These are phyloP conservation scores for Aspergillus sclerotioniger DNA, from an alignment of 495 filamentous ascomycete genomes.

Conservation along the genomic window DNA sequence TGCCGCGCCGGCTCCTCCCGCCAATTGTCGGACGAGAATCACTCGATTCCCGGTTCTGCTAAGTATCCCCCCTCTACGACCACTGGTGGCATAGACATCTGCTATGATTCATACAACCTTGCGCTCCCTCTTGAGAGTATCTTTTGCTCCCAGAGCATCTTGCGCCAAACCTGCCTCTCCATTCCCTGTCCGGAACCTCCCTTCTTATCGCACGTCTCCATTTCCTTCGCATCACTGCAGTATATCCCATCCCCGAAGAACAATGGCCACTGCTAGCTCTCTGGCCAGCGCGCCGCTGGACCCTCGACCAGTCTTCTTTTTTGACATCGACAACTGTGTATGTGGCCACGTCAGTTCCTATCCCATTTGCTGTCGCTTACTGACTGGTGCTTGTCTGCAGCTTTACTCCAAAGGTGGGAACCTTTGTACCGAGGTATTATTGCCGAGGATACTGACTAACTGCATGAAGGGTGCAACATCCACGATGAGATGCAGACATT, in stretches of 20 bases:
- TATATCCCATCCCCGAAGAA: constrained; percentile 12
- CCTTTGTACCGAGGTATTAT: background rate
- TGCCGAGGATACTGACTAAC: constrained; percentile 11
- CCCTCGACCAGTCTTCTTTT: constrained; percentile 68
- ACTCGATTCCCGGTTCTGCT: background rate
- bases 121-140: background rate
- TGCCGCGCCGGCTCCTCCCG: background rate
- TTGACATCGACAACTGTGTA: constrained; percentile 98
- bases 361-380: background rate
- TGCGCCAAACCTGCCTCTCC: background rate
- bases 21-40: too few species aligned
- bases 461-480: constrained; percentile 57
- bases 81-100: background rate
- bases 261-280: constrained; percentile 24
- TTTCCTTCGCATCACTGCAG: background rate
- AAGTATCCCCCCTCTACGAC: background rate
- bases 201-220: background rate
- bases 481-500: constrained; percentile 71
- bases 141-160: constrained; percentile 5
- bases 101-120: constrained; percentile 12
- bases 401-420: constrained; percentile 53
- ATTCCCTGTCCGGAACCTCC: constrained; percentile 4
- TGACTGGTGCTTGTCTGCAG: constrained; percentile 27
- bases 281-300: constrained; percentile 23
- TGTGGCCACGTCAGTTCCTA: constrained; percentile 23